phyloP scores from a whole-genome alignment of 768 basidiomycete species.

The Zangia roseola region DNA sequence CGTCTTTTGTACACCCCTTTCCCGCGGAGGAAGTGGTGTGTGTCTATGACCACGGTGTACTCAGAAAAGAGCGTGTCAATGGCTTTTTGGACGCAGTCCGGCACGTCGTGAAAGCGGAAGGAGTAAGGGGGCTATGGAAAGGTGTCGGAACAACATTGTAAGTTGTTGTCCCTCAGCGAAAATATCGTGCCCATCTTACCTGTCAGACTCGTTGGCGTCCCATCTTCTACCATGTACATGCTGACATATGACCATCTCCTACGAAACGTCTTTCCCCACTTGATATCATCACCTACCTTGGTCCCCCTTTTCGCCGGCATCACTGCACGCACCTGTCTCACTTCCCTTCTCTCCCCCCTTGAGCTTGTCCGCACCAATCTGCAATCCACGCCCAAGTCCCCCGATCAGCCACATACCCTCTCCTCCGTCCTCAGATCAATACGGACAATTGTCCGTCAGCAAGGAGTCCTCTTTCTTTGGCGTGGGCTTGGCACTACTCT shows the following conservation, averaged over 20 bases:
- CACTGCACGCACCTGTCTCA: slow-evolving; percentile 75
- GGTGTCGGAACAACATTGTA: slow-evolving; percentile 90
- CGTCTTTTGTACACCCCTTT: slow-evolving; percentile 61
- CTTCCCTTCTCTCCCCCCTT: slow-evolving; percentile 79
- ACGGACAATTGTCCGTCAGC: slow-evolving; percentile 51
- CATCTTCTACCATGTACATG: slow-evolving; percentile 92
- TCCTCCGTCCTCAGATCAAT: slow-evolving; percentile 70
- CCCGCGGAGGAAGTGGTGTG: slow-evolving; percentile 69
- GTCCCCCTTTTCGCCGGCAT: slow-evolving; percentile 82
- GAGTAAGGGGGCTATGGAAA: slow-evolving; percentile 88
- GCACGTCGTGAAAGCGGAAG: slow-evolving; percentile 80
- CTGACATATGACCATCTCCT: slow-evolving; percentile 90
- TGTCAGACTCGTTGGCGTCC: slow-evolving; percentile 81
- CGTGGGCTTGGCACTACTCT: slow-evolving; percentile 88
- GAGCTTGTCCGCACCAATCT: slow-evolving; percentile 94
- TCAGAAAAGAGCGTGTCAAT: slow-evolving; percentile 68
- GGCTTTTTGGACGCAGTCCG: slow-evolving; percentile 85
- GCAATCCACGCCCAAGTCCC: slow-evolving; percentile 78
- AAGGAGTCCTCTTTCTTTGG: slow-evolving; percentile 79
- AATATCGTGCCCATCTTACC: slow-evolving; percentile 8
- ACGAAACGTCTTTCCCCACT: slow-evolving; percentile 56
- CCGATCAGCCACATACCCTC: slow-evolving; percentile 72
- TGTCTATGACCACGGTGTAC: slow-evolving; percentile 71
- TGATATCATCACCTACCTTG: slow-evolving; percentile 51
- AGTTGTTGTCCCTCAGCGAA: slow-evolving; percentile 26